Evolutionary conservation across 139 green algal genomes (phyloP).

Genomic region (Chlorella sp.): DNA sequence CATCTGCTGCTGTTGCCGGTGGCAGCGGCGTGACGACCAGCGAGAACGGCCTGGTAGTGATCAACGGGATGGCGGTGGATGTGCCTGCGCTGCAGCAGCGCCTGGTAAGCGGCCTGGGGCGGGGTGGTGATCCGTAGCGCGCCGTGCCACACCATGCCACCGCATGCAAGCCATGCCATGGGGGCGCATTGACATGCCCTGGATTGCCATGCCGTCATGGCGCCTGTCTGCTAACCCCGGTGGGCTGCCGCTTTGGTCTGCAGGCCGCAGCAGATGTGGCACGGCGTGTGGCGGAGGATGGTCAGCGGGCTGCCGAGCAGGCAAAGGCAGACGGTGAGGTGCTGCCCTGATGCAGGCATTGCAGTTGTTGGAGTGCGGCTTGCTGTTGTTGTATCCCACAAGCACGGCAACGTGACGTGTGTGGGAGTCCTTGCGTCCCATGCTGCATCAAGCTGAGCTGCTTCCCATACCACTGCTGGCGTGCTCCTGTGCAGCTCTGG

Average conservation of each 20-base stretch:
- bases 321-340: background rate
- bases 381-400: background rate
- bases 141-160: too few species aligned
- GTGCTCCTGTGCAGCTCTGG: background rate
- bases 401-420: too few species aligned
- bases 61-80: background rate
- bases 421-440: too few species aligned
- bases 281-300: background rate
- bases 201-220: background rate
- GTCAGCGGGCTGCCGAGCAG: background rate
- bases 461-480: background rate
- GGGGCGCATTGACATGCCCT: background rate
- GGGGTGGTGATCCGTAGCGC: too few species aligned
- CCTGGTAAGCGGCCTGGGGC: background rate
- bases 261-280: background rate
- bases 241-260: background rate
- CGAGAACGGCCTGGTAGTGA: background rate
- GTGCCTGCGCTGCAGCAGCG: constrained; percentile 12
- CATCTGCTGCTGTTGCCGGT: background rate
- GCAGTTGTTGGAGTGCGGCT: background rate
- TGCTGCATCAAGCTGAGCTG: background rate
- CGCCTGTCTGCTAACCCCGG: background rate
- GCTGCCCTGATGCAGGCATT: background rate
- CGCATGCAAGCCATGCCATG: too few species aligned
- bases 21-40: background rate